A percentile compares a stretch with the other conserved stretches of the same genome.
These are phyloP conservation scores for Tricholoma hemisulphureum DNA, from an alignment of 768 basidiomycete species.

Conservation along the genomic window DNA sequence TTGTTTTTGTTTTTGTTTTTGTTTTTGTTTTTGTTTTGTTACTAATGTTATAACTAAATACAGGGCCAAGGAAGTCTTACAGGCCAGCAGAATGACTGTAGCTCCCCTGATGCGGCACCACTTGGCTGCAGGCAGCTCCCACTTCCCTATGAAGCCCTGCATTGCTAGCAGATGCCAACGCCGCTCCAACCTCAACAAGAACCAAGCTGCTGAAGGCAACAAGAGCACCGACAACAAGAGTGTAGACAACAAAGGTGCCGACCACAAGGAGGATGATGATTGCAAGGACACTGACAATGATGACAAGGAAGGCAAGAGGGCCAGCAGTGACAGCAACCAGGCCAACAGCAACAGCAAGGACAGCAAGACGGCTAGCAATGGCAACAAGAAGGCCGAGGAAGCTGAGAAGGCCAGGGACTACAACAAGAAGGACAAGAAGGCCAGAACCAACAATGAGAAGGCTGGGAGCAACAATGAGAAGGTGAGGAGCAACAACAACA, in stretches of 20 bases:
- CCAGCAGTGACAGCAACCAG: no score
- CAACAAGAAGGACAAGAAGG: no score
- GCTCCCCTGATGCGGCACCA: neutral
- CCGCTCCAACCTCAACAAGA: neutral
- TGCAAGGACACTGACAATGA: no score
- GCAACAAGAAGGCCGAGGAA: no score
- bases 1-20: neutral
- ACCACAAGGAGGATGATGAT: no score
- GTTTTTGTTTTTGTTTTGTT: neutral
- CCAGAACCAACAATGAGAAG: neutral
- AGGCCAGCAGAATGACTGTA: neutral
- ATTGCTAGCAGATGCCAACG: neutral
- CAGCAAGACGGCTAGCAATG: no score
- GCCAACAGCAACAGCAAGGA: neutral
- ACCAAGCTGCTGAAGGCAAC: no score
- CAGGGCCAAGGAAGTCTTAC: neutral
- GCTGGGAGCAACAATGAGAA: neutral
- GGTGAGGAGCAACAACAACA: neutral
- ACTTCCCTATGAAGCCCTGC: neutral
- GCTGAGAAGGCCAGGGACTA: no score
- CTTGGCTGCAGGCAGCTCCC: neutral
- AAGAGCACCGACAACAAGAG: no score
- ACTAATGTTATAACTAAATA: neutral
- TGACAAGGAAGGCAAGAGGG: no score
- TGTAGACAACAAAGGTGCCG: no score